Evolutionary conservation across 768 basidiomycete genomes (phyloP).

Genomic region (Kwoniella pini): DNA sequence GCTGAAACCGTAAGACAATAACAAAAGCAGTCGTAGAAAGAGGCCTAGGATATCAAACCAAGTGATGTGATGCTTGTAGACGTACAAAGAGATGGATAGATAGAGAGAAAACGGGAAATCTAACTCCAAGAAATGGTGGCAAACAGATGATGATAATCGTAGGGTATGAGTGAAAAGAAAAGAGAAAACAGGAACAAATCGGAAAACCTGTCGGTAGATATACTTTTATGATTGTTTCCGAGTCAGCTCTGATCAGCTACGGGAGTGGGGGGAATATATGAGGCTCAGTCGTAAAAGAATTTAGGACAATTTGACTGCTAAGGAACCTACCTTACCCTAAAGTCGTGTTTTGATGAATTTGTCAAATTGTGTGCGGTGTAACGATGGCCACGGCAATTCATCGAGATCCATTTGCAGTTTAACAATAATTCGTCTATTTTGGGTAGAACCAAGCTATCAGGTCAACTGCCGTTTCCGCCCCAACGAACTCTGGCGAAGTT

Average conservation of each 20-base stretch:
- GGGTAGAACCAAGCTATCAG: neutral
- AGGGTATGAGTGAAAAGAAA: neutral
- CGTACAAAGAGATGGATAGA: too few species aligned
- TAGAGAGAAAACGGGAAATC: neutral
- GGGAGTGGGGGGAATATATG: neutral
- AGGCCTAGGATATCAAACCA: too few species aligned
- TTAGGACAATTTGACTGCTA: neutral
- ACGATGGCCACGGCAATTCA: too few species aligned
- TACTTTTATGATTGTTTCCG: neutral
- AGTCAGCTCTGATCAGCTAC: neutral
- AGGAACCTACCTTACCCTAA: neutral
- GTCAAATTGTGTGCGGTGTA: too few species aligned
- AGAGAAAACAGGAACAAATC: neutral
- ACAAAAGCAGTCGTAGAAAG: neutral
- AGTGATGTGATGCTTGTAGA: too few species aligned
- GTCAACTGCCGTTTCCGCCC: constrained; percentile 2
- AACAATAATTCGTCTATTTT: neutral
- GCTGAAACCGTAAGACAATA: neutral
- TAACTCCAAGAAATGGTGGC: neutral
- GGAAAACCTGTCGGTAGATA: neutral
- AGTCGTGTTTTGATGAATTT: constrained; percentile 6
- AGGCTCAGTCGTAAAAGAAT: neutral
- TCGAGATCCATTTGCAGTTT: neutral
- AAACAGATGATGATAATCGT: neutral
- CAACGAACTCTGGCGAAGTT: neutral